Evolutionary conservation across 352 stramenopile species (phyloP).

Genomic region (Globisporangium acanthophoron): DNA sequence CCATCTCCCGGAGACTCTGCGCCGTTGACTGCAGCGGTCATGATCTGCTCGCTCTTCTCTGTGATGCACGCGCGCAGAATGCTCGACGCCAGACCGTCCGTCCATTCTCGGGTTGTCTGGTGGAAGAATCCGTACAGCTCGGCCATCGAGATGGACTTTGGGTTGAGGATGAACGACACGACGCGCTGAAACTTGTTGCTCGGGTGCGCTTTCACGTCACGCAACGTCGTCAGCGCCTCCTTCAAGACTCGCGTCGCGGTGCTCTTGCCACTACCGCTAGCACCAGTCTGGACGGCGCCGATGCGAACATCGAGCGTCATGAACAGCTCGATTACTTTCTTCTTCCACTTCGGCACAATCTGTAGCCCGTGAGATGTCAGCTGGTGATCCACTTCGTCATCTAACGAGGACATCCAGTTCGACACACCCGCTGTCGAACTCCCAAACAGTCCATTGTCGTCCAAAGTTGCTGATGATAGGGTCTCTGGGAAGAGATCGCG

Average conservation of each 20-base stretch:
- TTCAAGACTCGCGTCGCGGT: constrained; percentile 39
- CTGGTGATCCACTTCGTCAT: constrained; percentile 76
- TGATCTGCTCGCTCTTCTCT: constrained; percentile 53
- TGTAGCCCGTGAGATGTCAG: constrained; percentile 57
- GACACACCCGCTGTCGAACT: constrained; percentile 11
- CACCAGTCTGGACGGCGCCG: constrained; percentile 77
- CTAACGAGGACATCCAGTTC: constrained; percentile 44
- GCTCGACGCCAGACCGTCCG: constrained; percentile 68
- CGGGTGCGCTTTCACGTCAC: constrained; percentile 36
- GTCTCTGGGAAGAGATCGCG: constrained; percentile 81
- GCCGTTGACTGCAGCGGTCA: constrained; percentile 14
- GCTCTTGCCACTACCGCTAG: constrained; percentile 72
- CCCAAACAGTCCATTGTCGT: background rate
- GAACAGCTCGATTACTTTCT: constrained; percentile 90
- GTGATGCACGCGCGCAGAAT: constrained; percentile 70
- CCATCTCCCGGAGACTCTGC: constrained; percentile 13
- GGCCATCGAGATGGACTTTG: constrained; percentile 73
- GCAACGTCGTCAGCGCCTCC: constrained; percentile 39
- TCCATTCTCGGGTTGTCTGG: constrained; percentile 79
- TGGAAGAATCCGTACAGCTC: constrained; percentile 87
- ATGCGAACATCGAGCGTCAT: constrained; percentile 90
- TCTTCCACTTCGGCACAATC: constrained; percentile 60
- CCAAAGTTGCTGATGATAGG: constrained; percentile 1
- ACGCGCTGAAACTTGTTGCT: constrained; percentile 56
- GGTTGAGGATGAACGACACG: constrained; percentile 62